Evolutionary conservation across 176 grass and related monocot genomes (phyloP).

Genomic region (Bothriochloa decipiens): DNA sequence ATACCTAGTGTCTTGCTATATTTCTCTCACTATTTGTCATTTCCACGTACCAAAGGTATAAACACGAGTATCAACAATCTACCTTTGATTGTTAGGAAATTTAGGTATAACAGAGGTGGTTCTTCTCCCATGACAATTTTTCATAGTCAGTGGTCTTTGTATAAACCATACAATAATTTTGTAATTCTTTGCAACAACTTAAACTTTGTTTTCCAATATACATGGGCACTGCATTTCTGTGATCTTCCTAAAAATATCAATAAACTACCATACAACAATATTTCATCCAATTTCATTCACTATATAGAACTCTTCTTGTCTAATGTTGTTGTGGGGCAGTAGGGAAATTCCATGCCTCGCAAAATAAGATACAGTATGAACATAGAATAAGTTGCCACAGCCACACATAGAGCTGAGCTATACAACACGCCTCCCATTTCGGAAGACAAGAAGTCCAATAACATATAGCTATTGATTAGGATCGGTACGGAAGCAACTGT

Average conservation of each 20-base stretch:
- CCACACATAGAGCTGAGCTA: slow-evolving; percentile 45
- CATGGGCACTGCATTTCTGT: not conserved
- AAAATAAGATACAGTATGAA: slow-evolving; percentile 53
- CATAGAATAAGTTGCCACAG: slow-evolving; percentile 33
- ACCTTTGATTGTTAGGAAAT: not conserved
- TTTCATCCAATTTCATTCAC: not conserved
- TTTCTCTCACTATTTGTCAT: not conserved
- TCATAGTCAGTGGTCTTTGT: not conserved
- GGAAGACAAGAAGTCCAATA: slow-evolving; percentile 84
- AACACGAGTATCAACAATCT: too few species aligned
- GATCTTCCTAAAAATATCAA: not conserved
- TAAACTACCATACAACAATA: not conserved
- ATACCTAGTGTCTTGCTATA: not conserved
- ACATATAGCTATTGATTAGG: slow-evolving; percentile 74
- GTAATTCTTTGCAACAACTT: not conserved
- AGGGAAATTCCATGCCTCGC: slow-evolving; percentile 18
- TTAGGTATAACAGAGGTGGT: not conserved
- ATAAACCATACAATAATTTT: not conserved
- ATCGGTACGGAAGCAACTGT: slow-evolving; percentile 63
- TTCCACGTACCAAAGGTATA: not conserved
- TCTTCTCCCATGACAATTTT: not conserved
- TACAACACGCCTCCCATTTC: slow-evolving; percentile 53
- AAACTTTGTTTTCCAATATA: not conserved
- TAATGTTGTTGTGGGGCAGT: not conserved
- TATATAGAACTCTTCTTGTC: not conserved